phyloP scores from a whole-genome alignment of 2,329 filamentous ascomycete genomes.

The Neodidymelliopsis sp. region DNA sequence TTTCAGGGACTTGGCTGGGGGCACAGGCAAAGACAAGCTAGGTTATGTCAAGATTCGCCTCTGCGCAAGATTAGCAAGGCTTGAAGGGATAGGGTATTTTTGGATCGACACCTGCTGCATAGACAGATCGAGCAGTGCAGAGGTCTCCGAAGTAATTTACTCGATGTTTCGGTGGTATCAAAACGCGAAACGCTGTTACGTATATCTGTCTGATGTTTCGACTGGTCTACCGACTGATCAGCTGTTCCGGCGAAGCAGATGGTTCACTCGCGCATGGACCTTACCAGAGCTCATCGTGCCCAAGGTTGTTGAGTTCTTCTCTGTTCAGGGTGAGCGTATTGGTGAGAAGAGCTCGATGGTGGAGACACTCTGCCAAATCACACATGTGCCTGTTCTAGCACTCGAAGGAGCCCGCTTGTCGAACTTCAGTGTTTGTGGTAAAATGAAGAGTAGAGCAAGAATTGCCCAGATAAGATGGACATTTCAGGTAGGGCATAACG shows the following conservation, averaged over 20 bases:
- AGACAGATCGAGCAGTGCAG: slow-evolving; percentile 11
- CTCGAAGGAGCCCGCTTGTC: background rate
- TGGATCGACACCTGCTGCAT: slow-evolving; percentile 25
- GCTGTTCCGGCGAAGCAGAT: slow-evolving; percentile 14
- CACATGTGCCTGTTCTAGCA: background rate
- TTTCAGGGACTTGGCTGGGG: slow-evolving; percentile 21
- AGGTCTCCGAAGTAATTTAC: slow-evolving; percentile 24
- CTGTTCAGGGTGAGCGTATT: background rate
- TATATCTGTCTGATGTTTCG: slow-evolving; percentile 23
- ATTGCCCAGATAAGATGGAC: too few relatives aligned
- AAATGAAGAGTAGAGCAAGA: too few relatives aligned
- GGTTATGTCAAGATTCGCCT: slow-evolving; percentile 20
- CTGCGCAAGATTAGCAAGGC: slow-evolving; percentile 23
- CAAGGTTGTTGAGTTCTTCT: background rate
- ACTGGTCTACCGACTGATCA: slow-evolving; percentile 9
- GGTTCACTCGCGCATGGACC: slow-evolving; percentile 23
- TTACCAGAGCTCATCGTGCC: slow-evolving; percentile 14
- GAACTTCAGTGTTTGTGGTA: background rate
- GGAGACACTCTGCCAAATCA: background rate
- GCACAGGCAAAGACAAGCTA: slow-evolving; percentile 19
- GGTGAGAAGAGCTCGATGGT: slow-evolving; percentile 15
- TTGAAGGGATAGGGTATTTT: too few relatives aligned
- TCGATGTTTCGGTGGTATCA: slow-evolving; percentile 23
- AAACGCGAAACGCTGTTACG: slow-evolving; percentile 14
- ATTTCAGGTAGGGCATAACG: too few relatives aligned